These are phyloP conservation scores for Dictyostelium purpureum DNA, from an alignment of 78 protist species.

Conservation along the genomic window DNA sequence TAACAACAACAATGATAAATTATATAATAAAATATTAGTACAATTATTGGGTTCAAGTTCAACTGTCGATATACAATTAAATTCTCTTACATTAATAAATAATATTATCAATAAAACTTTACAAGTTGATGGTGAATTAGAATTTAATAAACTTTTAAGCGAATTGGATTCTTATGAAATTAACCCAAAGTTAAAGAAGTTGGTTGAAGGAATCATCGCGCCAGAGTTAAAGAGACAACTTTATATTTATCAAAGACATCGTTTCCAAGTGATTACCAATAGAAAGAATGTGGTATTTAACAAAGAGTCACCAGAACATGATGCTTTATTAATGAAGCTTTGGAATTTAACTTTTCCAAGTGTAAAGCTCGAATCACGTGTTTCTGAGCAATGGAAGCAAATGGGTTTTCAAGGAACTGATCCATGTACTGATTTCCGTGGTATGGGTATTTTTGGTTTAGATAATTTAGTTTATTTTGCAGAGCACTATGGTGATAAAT, in stretches of 20 bases:
- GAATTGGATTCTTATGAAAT: constrained; percentile 38
- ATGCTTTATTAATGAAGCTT: constrained; percentile 35
- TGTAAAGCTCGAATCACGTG: constrained; percentile 48
- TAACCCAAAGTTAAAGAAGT: not conserved
- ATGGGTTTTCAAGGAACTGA: constrained; percentile 75
- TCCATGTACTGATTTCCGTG: constrained; percentile 74
- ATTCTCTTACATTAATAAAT: constrained; percentile 43
- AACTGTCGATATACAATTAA: constrained; percentile 52
- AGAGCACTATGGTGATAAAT: constrained; percentile 39
- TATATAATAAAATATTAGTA: not conserved
- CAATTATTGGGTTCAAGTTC: not conserved
- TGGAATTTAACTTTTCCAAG: constrained; percentile 56
- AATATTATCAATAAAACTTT: not conserved
- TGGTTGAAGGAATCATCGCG: constrained; percentile 19
- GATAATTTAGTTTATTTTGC: constrained; percentile 73
- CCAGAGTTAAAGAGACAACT: constrained; percentile 44
- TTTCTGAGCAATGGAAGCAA: constrained; percentile 68
- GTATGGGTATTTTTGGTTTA: constrained; percentile 74
- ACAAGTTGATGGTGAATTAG: not conserved
- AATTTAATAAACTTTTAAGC: not conserved
- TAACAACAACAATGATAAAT: not conserved
- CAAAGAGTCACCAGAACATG: constrained; percentile 47
- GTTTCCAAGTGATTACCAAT: constrained; percentile 3
- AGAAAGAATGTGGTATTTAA: constrained; percentile 27
- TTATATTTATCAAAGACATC: constrained; percentile 45